Base-by-base conservation (phyloP, 495 filamentous ascomycete genomes). In the Podospora didyma region DNA sequence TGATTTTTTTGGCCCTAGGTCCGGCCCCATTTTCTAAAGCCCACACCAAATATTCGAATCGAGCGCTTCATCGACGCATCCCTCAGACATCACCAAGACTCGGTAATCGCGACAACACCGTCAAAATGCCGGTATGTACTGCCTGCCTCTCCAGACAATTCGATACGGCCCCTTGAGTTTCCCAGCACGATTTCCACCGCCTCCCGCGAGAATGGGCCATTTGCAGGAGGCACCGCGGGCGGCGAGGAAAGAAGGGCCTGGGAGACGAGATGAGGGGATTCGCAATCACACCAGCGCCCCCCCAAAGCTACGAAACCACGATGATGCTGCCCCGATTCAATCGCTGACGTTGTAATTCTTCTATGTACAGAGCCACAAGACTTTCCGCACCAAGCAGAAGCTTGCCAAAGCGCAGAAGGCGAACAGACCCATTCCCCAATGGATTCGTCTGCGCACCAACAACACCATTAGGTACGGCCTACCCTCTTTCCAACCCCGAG, bases 321-420 rank as follows among this genome's bases (percentile, higher is more conserved):
- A 31, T 31, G 9, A 31, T 31, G 3, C 9, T 31, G 26, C 9
- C 26, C 26, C 26, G 3, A 14, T 17, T 4, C n/a, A 17, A 42
- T 7, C 14, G 54, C 64, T 69, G 45, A 68, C 62, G 17, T 21
- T 49, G 7, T 24, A 26, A 26, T 17, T 49, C 9, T 23, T 16
- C 2, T 11, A 17, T 5, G 58, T 59, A 75, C 75, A 96, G 92
- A 90, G 87, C 85, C 90, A 98, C 83, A 97, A 97, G 86, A 90
- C 91, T 72, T 97, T 97, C 89, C 88, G 89, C 75, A 95, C 90
- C 78, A 98, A 98, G 93, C 89, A 94, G 78, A 98, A 98, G 94
- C 94, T 98, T 82, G 94, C 95, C 72, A 96, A 92, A 84, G 94
- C 94, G 72, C 92, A 96, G 84, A 96, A 95, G 82, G 92, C 96